phyloP scores from a whole-genome alignment of 495 filamentous ascomycete genomes.

The Neurospora sp. region DNA sequence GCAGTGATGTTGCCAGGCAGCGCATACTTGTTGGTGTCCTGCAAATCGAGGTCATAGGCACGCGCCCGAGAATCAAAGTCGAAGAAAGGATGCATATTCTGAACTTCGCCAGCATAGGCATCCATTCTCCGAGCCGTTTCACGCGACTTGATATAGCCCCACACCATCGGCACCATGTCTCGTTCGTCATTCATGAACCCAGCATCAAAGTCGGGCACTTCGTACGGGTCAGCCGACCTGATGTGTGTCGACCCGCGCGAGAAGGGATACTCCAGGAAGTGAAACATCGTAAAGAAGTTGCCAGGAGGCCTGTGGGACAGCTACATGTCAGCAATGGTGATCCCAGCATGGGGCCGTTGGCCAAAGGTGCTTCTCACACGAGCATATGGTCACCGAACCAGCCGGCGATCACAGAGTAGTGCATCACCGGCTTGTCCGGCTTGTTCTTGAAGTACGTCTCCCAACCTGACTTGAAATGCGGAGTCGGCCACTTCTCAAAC shows the following conservation, averaged over 20 bases:
- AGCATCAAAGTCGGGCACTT: slow-evolving; percentile 67
- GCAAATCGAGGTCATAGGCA: slow-evolving; percentile 62
- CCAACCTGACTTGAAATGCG: slow-evolving; percentile 61
- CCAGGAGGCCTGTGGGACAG: slow-evolving; percentile 34
- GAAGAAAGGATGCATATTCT: slow-evolving; percentile 56
- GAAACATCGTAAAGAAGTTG: slow-evolving; percentile 84
- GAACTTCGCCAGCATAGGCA: slow-evolving; percentile 68
- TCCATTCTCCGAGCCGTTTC: slow-evolving; percentile 73
- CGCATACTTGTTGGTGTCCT: slow-evolving; percentile 64
- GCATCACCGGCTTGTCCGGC: slow-evolving; percentile 82
- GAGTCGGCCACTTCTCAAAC: slow-evolving; percentile 55
- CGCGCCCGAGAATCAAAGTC: slow-evolving; percentile 56
- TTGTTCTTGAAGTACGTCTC: slow-evolving; percentile 78
- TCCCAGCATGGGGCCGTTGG: neutral
- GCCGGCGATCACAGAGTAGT: slow-evolving; percentile 61
- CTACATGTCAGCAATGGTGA: neutral
- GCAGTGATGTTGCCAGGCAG: slow-evolving; percentile 63
- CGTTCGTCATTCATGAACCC: slow-evolving; percentile 81
- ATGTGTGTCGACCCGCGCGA: slow-evolving; percentile 66
- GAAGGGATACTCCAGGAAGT: slow-evolving; percentile 79
- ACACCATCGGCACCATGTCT: slow-evolving; percentile 77
- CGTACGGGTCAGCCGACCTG: slow-evolving; percentile 60
- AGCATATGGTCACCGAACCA: slow-evolving; percentile 63
- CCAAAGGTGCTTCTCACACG: slow-evolving; percentile 26
- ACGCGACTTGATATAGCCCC: slow-evolving; percentile 79